Conservation (phyloP, 768 basidiomycete species). For the Pleurotus tuoliensis region DNA sequence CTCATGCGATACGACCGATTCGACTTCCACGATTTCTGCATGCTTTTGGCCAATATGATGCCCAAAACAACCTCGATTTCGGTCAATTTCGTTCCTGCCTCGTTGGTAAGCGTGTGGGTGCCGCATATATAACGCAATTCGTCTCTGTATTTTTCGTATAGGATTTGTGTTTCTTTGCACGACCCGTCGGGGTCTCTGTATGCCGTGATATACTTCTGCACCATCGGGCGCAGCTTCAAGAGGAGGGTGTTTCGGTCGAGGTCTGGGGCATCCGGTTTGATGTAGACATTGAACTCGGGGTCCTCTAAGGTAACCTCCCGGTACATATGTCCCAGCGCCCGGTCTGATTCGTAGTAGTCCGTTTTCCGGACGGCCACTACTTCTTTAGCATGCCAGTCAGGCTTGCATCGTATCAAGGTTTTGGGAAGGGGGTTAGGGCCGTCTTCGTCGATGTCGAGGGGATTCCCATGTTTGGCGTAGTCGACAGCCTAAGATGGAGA, state of each 20-base stretch:
- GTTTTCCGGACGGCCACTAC: slow-evolving; percentile 46
- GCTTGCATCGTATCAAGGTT: slow-evolving; percentile 60
- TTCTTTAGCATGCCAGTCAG: slow-evolving; percentile 75
- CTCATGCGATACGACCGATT: slow-evolving; percentile 62
- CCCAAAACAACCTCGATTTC: slow-evolving; percentile 78
- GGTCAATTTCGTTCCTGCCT: slow-evolving; percentile 48
- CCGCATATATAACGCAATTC: slow-evolving; percentile 70
- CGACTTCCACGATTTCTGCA: slow-evolving; percentile 55
- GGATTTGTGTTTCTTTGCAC: slow-evolving; percentile 23
- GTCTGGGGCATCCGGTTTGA: slow-evolving; percentile 33
- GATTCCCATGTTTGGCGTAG: slow-evolving; percentile 74
- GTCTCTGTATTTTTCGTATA: slow-evolving; percentile 53
- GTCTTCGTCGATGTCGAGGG: slow-evolving; percentile 45
- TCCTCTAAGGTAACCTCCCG: slow-evolving; percentile 53
- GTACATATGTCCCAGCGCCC: slow-evolving; percentile 70
- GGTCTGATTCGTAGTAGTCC: slow-evolving; percentile 68
- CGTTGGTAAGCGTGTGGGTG: slow-evolving; percentile 61
- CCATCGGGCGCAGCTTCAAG: slow-evolving; percentile 21
- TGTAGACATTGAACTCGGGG: slow-evolving; percentile 18
- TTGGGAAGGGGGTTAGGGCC: slow-evolving; percentile 37
- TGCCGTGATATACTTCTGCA: slow-evolving; percentile 25
- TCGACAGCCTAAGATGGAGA: slow-evolving; percentile 58
- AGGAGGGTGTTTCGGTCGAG: slow-evolving; percentile 9
- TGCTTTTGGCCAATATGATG: slow-evolving; percentile 68
- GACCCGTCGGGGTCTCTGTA: slow-evolving; percentile 19